Base-by-base conservation (phyloP, 1,284 basidiomycete genomes). In the Mycocalia duriaeana region DNA sequence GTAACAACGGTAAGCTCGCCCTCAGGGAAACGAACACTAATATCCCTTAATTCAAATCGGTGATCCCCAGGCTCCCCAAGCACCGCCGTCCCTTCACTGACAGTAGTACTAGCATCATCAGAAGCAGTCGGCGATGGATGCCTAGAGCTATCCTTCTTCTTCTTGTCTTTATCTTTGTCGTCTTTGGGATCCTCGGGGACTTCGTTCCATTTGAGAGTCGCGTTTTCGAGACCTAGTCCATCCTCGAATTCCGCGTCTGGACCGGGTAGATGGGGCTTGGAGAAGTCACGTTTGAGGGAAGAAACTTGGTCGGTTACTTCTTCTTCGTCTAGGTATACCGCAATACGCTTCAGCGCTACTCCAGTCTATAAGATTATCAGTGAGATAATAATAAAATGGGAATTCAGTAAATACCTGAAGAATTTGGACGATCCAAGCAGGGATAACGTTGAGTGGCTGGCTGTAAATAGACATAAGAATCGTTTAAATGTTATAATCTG, bases 241-340 rank as follows among this genome's bases (percentile, higher is more conserved):
- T 70, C 67, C 1, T 66, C 65, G 4, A 56, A 53, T 8, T 63
- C 60, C 4, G 57, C 59, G 8, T 53, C 50, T 25, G 57, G 60
- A 13, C 52, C 45, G 0, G 62, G 50, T 19, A 56, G 53, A 4
- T 52, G 52, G 4, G 63, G 59, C 9, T 54, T 54, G 3, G 62
- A 57, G 24, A 45, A 50, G 9, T 66, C 60, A 41, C 62, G 63
- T 58, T 85, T 86, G 38, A 89, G 64, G 0, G 79, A 76, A 0
- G 82, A 85, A 0, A 87, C 83, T 65, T 84, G 83, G 11, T 75
- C 78, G 0, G 79, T 71, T 3, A 91, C 85, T 63, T 94, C 93
- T 38, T 90, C 89, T 63, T 94, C 91, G 4, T 76, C 74, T 8
- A 95, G 75, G 64, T 87, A 95, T 1, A 79, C 81, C 23, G 88